Conservation (phyloP, 1,284 basidiomycete species). For the Pseudomicrostroma phylloplanum region DNA sequence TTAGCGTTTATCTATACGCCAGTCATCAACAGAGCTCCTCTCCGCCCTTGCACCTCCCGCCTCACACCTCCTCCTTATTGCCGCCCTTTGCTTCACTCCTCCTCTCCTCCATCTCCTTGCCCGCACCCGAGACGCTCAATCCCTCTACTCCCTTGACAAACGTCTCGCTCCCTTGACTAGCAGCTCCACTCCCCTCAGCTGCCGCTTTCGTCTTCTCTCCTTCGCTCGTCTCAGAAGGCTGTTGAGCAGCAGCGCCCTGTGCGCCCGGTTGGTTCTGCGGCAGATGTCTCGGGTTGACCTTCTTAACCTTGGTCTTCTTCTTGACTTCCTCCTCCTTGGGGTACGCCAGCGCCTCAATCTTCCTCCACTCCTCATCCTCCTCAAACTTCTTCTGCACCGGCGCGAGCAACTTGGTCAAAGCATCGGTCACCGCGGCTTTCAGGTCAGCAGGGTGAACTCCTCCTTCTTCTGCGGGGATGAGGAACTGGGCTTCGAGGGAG, state of each 20-base stretch:
- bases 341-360: constrained; percentile 73
- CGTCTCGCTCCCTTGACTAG: neutral
- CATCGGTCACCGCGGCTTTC: constrained; percentile 71
- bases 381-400: constrained; percentile 76
- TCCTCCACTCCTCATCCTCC: constrained; percentile 72
- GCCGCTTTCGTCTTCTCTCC: neutral
- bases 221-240: neutral
- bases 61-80: neutral
- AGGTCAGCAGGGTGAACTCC: constrained; percentile 83
- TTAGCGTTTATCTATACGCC: neutral
- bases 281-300: constrained; percentile 24
- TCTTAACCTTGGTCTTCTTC: constrained; percentile 38
- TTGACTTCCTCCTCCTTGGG: constrained; percentile 54
- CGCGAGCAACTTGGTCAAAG: constrained; percentile 69
- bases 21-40: too few relatives aligned
- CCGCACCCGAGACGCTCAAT: constrained; percentile 11
- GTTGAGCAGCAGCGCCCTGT: neutral
- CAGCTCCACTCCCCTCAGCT: neutral
- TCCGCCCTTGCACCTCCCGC: too few relatives aligned
- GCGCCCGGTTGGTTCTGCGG: constrained; percentile 11
- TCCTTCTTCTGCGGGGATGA: constrained; percentile 53
- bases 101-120: constrained; percentile 15
- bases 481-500: constrained; percentile 71
- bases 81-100: neutral
- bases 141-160: neutral